These are phyloP conservation scores for Fusarium subtropicale DNA, from an alignment of 2,329 filamentous ascomycete species.

Conservation along the genomic window DNA sequence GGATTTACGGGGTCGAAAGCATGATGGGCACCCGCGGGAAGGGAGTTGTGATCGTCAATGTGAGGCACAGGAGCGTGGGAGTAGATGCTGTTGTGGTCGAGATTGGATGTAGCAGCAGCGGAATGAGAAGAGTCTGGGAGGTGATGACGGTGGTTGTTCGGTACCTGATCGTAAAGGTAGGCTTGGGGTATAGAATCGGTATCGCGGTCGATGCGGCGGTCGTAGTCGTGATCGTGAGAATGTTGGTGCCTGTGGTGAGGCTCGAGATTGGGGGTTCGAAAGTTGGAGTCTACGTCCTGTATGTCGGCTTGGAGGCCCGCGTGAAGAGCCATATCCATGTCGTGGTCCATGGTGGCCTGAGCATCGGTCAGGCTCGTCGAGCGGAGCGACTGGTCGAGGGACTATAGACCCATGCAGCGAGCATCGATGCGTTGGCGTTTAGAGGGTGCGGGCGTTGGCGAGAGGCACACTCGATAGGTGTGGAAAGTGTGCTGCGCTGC, in stretches of 20 bases:
- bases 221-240: conserved; percentile 47
- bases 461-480: conserved; percentile 42
- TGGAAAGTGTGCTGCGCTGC: conserved; percentile 32
- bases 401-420: conserved; percentile 58
- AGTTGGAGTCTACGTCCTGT: conserved; percentile 42
- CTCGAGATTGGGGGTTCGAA: conserved; percentile 42
- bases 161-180: conserved; percentile 44
- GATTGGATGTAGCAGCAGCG: conserved; percentile 29
- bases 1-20: conserved; percentile 60
- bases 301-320: conserved; percentile 47
- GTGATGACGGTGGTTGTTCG: conserved; percentile 36
- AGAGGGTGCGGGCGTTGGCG: conserved; percentile 50
- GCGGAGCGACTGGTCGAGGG: conserved; percentile 57
- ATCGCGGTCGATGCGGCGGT: conserved; percentile 42
- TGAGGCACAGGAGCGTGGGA: conserved; percentile 43
- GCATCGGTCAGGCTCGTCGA: conserved; percentile 59
- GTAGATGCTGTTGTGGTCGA: conserved; percentile 39
- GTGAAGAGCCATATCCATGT: conserved; percentile 51
- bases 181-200: conserved; percentile 23
- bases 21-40: conserved; percentile 49
- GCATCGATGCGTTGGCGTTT: conserved; percentile 62
- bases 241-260: conserved; percentile 46
- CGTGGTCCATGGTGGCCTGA: conserved; percentile 62
- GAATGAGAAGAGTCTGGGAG: conserved; percentile 38
- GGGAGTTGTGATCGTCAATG: conserved; percentile 40